Evolutionary conservation across 345 rosid species (phyloP).

Genomic region (Citrus trifoliata): DNA sequence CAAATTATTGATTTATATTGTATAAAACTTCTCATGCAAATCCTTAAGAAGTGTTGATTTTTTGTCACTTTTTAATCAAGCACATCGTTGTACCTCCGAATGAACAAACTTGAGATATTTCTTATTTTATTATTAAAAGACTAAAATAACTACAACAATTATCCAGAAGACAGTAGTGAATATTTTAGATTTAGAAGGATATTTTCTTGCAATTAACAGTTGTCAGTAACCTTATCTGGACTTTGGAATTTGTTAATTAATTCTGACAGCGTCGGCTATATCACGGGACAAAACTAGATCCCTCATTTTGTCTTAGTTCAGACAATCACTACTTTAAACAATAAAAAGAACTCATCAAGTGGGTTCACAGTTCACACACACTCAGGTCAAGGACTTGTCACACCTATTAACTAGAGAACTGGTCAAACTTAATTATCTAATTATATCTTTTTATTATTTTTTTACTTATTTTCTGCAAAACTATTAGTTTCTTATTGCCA

Average conservation of each 20-base stretch:
- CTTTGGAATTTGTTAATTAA: neutral
- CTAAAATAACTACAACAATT: neutral
- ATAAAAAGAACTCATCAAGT: neutral
- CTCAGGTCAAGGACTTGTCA: slow-evolving; percentile 21
- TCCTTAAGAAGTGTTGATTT: no score
- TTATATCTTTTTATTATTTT: neutral
- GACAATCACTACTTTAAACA: neutral
- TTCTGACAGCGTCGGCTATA: slow-evolving; percentile 4
- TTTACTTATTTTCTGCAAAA: neutral
- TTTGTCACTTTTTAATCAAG: no score
- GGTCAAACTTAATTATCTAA: slow-evolving; percentile 27
- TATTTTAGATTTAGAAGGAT: neutral
- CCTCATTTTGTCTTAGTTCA: slow-evolving; percentile 17
- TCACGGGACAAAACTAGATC: slow-evolving; percentile 22
- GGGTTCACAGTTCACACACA: no score
- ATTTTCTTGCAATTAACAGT: slow-evolving; percentile 5
- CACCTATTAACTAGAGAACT: neutral
- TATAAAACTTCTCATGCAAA: no score
- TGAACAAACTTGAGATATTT: no score
- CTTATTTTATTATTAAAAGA: no score
- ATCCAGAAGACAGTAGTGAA: neutral
- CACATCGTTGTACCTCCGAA: no score
- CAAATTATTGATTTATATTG: neutral
- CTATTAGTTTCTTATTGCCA: neutral
- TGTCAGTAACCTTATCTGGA: slow-evolving; percentile 9